phyloP scores from a whole-genome alignment of 108 stramenopile species.

The Mayamaea pseudoterrestris region DNA sequence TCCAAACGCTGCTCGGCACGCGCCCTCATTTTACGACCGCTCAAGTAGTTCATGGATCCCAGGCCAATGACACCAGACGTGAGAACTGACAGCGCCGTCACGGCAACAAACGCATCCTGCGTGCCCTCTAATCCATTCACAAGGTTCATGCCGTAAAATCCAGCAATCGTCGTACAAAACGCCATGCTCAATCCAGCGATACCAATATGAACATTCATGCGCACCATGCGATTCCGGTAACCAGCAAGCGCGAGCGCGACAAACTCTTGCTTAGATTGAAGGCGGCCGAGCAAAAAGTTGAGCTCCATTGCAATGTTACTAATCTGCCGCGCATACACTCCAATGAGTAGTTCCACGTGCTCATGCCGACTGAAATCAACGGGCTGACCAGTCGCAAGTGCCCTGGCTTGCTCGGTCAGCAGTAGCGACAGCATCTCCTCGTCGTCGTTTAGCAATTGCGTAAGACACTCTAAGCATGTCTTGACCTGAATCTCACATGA shows the following conservation, averaged over 20 bases:
- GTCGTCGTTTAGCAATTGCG: conserved; percentile 57
- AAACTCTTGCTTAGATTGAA: conserved; percentile 83
- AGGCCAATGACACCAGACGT: conserved; percentile 10
- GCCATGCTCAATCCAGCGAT: conserved; percentile 47
- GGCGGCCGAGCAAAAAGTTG: conserved; percentile 43
- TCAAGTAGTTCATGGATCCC: conserved; percentile 23
- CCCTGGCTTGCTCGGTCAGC: conserved; percentile 61
- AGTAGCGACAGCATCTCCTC: conserved; percentile 72
- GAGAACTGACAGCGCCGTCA: conserved; percentile 29
- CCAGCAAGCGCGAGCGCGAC: conserved; percentile 58
- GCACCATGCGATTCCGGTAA: conserved; percentile 76
- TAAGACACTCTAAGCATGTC: conserved; percentile 52
- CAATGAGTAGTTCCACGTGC: conserved; percentile 66
- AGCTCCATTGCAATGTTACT: conserved; percentile 53
- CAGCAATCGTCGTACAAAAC: conserved; percentile 63
- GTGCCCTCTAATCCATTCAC: conserved; percentile 57
- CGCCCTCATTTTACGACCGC: conserved; percentile 21
- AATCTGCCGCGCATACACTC: conserved; percentile 74
- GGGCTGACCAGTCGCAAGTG: conserved; percentile 19
- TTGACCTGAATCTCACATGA: conserved; percentile 73
- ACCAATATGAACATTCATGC: conserved; percentile 76
- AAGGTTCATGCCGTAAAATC: conserved; percentile 88
- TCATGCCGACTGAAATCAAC: conserved; percentile 50
- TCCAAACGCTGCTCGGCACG: conserved; percentile 26
- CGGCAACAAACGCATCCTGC: conserved; percentile 40